These are phyloP conservation scores for Geotrichum citri-aurantii DNA, from an alignment of 1,139 yeast species.

Conservation along the genomic window DNA sequence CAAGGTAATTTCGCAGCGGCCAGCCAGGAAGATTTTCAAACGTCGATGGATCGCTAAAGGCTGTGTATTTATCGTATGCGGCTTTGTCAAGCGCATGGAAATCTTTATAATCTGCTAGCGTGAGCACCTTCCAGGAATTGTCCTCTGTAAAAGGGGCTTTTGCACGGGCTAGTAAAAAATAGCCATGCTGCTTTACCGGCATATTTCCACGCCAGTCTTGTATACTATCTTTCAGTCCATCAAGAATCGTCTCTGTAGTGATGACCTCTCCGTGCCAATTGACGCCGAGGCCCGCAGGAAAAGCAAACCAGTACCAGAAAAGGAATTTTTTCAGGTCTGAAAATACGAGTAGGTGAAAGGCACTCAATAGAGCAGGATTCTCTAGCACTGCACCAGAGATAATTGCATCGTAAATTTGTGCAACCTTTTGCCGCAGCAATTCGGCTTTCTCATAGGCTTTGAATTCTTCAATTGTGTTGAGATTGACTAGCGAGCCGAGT, in stretches of 20 bases:
- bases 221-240: neutral
- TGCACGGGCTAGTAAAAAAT: conserved; percentile 27
- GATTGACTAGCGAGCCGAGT: conserved; percentile 49
- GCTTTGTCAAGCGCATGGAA: conserved; percentile 31
- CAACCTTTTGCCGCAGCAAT: conserved; percentile 48
- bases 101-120: conserved; percentile 21
- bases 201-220: conserved; percentile 21
- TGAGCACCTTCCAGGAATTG: conserved; percentile 29
- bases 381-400: conserved; percentile 33
- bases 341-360: conserved; percentile 60
- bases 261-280: conserved; percentile 19
- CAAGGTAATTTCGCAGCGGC: conserved; percentile 60
- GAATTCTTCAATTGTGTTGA: conserved; percentile 83
- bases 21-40: conserved; percentile 49
- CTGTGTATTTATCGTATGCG: conserved; percentile 23
- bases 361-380: conserved; percentile 41
- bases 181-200: conserved; percentile 26
- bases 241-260: neutral
- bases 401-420: conserved; percentile 32
- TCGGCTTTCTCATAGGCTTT: conserved; percentile 57
- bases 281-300: conserved; percentile 49
- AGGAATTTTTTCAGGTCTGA: conserved; percentile 85
- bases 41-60: conserved; percentile 56
- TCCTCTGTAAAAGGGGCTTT: conserved; percentile 18
- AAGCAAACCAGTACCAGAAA: conserved; percentile 85